phyloP scores from a whole-genome alignment of 768 basidiomycete species.

The Auricularia auricula-judae region DNA sequence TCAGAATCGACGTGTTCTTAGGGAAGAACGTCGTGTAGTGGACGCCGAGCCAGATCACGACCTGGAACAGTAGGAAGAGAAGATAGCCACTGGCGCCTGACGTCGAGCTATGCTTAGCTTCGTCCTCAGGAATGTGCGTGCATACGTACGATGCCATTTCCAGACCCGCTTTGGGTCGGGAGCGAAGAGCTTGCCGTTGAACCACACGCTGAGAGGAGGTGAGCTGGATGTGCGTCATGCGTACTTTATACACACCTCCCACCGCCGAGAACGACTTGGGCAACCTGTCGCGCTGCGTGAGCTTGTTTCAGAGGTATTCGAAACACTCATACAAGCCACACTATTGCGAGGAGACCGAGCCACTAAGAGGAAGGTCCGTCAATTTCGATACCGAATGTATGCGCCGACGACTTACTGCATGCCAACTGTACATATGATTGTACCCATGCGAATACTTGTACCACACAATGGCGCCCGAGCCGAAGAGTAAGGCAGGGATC shows the following conservation, averaged over 20 bases:
- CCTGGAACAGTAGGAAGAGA: conserved; percentile 46
- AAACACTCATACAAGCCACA: conserved; percentile 34
- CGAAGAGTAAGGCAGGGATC: conserved; percentile 46
- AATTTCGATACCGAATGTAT: not conserved
- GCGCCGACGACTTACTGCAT: conserved; percentile 40
- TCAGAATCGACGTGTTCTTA: conserved; percentile 24
- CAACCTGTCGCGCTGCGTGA: conserved; percentile 11
- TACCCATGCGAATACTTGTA: conserved; percentile 44
- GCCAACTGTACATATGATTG: conserved; percentile 63
- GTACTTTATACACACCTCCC: conserved; percentile 23
- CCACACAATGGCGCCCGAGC: conserved; percentile 48
- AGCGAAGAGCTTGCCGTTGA: conserved; percentile 55
- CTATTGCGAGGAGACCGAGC: conserved; percentile 51
- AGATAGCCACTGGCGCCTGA: conserved; percentile 62
- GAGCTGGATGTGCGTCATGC: not conserved
- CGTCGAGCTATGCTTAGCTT: not conserved
- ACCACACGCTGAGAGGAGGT: conserved; percentile 44
- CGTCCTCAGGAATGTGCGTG: not conserved
- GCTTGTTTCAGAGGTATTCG: not conserved
- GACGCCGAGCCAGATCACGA: conserved; percentile 61
- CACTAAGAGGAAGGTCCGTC: conserved; percentile 25
- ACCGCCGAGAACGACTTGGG: conserved; percentile 53
- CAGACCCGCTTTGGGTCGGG: conserved; percentile 65
- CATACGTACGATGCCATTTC: conserved; percentile 61
- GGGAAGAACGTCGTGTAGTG: conserved; percentile 53